Evolutionary conservation across 495 filamentous ascomycete species (phyloP), one percentile per base, ranked within the genome.

Genomic region (Podospora pseudopauciseta): DNA sequence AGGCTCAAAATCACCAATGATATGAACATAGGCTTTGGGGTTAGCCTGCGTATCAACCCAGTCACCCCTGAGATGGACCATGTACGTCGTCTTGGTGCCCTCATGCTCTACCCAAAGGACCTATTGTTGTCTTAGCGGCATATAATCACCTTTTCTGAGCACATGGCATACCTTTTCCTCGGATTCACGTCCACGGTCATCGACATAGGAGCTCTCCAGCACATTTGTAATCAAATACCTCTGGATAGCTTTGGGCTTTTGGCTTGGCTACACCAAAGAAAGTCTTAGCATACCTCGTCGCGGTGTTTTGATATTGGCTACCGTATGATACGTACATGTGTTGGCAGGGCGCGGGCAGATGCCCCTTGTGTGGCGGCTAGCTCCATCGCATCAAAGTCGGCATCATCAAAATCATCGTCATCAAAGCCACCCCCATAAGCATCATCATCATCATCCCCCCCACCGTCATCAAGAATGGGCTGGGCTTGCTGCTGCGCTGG

Each of bases 31-130:
- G 9, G 91, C 88, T 54, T 89, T 90, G 57, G 85, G 83, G 32
- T 82, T 87, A 59, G 89, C 92, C 30, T 89, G 86, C 9, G 90
- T 96, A 30, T 92, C 91, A 68, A 84, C 70, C 95, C 95, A 99
- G 44, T 90, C 89, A 58, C 91, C 91, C 63, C 95, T 88, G 60
- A 99, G 86, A 66, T 90, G 84, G 44, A 99, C 86, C 11, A 82
- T 88, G 72, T 86, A 92, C 58, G 83, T 83, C 2, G 77, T 73
- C 67, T 89, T 88, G 15, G 85, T 87, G 60, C 84, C 86, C 71
- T 97, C 92, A 56, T 89, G 87, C 78, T 90, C 86, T 57, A 97
- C 91, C 13, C 88, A 74, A 7, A 97, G 79, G 39, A 96, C 83
- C 92, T 96, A 68, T 5, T 58, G 11, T 18, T 55, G 68, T 65